Evolutionary conservation across 1,284 basidiomycete species (phyloP).

Genomic region (Naganishia sp.): DNA sequence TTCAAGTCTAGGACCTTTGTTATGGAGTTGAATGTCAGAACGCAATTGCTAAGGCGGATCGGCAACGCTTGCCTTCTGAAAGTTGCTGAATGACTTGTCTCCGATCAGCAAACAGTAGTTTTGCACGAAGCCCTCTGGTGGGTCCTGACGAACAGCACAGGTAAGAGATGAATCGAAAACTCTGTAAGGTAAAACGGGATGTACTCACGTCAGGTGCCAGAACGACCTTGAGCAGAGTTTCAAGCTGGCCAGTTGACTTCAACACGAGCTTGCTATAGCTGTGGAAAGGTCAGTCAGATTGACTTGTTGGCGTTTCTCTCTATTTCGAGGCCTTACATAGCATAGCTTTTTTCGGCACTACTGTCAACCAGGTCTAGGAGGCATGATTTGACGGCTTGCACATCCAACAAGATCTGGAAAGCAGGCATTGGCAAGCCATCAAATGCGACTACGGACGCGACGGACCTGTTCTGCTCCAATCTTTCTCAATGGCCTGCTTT

Average conservation of each 20-base stretch:
- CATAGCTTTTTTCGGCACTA: conserved; percentile 45
- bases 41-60: too few relatives aligned
- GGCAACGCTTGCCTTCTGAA: conserved; percentile 75
- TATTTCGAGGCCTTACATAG: conserved; percentile 35
- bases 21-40: too few relatives aligned
- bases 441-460: neutral
- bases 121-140: conserved; percentile 87
- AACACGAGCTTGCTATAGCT: conserved; percentile 70
- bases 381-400: conserved; percentile 81
- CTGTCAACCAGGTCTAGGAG: conserved; percentile 71
- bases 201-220: conserved; percentile 77
- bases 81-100: conserved; percentile 89
- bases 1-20: conserved; percentile 87
- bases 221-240: conserved; percentile 90
- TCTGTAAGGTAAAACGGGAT: neutral
- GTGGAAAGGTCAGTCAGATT: conserved; percentile 33
- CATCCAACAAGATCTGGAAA: conserved; percentile 78
- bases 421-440: neutral
- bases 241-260: conserved; percentile 76
- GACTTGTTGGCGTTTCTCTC: too few relatives aligned
- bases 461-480: conserved; percentile 88
- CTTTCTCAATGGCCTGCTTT: conserved; percentile 81
- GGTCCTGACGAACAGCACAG: conserved; percentile 61
- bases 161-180: too few relatives aligned
- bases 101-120: conserved; percentile 91